Percentiles rank a stretch among this genome's conserved stretches.
phyloP scores from a whole-genome alignment of 805 yeast species.

The Cyberlindnera saturnus region DNA sequence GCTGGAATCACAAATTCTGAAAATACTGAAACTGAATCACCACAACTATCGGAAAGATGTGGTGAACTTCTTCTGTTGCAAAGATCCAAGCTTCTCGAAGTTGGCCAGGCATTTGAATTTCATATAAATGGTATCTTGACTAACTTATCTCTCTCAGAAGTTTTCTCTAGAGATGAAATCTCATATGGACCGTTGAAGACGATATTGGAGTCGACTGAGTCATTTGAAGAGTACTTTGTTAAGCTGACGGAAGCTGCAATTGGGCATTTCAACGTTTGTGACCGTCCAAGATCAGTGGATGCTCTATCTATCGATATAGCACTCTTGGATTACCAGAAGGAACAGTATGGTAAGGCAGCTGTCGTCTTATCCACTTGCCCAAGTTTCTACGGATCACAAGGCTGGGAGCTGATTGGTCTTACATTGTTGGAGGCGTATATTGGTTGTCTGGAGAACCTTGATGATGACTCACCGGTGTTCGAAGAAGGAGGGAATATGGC shows the following conservation, averaged over 20 bases:
- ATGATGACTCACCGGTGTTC: constrained; percentile 21
- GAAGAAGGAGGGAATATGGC: constrained; percentile 2
- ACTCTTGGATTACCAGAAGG: constrained; percentile 50
- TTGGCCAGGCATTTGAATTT: constrained; percentile 28
- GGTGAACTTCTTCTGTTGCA: constrained; percentile 47
- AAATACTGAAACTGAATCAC: constrained; percentile 20
- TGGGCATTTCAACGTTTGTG: constrained; percentile 43
- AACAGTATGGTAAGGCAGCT: constrained; percentile 55
- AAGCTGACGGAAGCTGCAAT: constrained; percentile 51
- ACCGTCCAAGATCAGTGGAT: constrained; percentile 61
- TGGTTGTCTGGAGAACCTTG: constrained; percentile 52
- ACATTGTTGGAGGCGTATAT: constrained; percentile 61
- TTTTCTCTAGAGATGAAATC: background rate
- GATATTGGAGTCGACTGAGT: constrained; percentile 26
- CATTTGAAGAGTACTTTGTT: constrained; percentile 39
- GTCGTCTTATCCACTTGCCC: constrained; percentile 63
- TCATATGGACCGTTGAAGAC: constrained; percentile 13
- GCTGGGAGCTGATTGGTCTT: constrained; percentile 72
- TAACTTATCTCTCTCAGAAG: constrained; percentile 1
- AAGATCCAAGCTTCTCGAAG: constrained; percentile 34
- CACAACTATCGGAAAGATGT: constrained; percentile 30
- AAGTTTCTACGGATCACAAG: constrained; percentile 55
- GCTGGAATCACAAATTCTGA: constrained; percentile 9
- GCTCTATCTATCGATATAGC: constrained; percentile 77
- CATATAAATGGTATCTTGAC: constrained; percentile 27